Conservation (phyloP, 345 rosid species). For the Litchi chinensis region DNA sequence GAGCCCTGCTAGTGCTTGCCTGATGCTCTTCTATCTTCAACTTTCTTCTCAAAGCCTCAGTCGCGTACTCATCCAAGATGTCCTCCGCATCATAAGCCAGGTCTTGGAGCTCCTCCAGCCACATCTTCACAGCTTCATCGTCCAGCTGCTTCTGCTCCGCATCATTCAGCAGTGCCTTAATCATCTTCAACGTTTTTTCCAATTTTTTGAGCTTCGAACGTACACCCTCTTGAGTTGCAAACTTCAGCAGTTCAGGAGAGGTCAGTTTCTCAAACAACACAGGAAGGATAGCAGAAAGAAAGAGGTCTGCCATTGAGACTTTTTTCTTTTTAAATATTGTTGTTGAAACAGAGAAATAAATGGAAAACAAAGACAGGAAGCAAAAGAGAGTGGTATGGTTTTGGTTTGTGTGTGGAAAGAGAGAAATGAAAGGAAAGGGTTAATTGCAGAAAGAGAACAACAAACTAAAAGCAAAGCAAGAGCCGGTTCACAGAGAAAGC, state of each 20-base stretch:
- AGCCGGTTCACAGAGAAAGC: no score
- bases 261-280: not conserved
- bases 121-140: not conserved
- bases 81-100: conserved; percentile 5
- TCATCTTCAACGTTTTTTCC: not conserved
- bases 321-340: not conserved
- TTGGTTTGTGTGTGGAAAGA: no score
- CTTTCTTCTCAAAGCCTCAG: not conserved
- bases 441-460: no score
- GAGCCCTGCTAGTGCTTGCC: not conserved
- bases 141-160: conserved; percentile 2
- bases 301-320: not conserved
- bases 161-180: not conserved
- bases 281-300: not conserved
- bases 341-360: not conserved
- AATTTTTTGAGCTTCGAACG: not conserved
- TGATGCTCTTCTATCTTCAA: not conserved
- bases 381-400: no score
- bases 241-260: not conserved
- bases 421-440: no score
- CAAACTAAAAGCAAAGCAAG: no score
- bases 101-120: not conserved
- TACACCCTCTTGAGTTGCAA: not conserved
- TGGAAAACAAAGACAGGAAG: no score
- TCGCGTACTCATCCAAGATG: not conserved